Percentiles rank a stretch among this genome's conserved stretches.
Conservation (phyloP, 2,329 filamentous ascomycete genomes). For the Thielaviopsis populi region DNA sequence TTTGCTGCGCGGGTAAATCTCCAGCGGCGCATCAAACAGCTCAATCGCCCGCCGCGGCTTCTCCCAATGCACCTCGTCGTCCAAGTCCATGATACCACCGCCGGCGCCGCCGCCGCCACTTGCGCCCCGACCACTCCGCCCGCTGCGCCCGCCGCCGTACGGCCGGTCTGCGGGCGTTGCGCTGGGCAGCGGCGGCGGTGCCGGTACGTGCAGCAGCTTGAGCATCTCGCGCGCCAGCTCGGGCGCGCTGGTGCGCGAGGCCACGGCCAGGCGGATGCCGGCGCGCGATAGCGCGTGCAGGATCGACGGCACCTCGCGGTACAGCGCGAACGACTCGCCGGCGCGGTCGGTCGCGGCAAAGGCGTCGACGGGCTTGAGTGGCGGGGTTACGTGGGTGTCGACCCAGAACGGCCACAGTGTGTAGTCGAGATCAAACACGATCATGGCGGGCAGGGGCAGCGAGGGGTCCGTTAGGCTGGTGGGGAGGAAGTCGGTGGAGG, state of each 20-base stretch:
- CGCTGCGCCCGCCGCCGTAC: neutral
- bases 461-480: constrained; percentile 34
- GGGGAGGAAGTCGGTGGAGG: constrained; percentile 23
- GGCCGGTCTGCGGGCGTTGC: constrained; percentile 10
- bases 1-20: constrained; percentile 67
- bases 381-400: constrained; percentile 74
- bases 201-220: constrained; percentile 49
- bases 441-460: constrained; percentile 60
- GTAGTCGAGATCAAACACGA: constrained; percentile 95
- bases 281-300: constrained; percentile 41
- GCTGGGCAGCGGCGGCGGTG: constrained; percentile 21
- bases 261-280: constrained; percentile 49
- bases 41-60: constrained; percentile 37
- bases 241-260: constrained; percentile 67
- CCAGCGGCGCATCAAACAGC: constrained; percentile 41
- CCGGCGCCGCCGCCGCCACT: constrained; percentile 18
- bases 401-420: constrained; percentile 99
- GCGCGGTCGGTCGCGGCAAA: constrained; percentile 35
- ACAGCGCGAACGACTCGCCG: constrained; percentile 57
- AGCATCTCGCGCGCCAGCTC: constrained; percentile 70
- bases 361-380: constrained; percentile 39
- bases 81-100: constrained; percentile 3
- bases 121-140: constrained; percentile 19
- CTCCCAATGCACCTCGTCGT: constrained; percentile 16
- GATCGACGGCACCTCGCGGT: constrained; percentile 51